These are phyloP conservation scores for Lycium barbarum DNA, from an alignment of 257 asterid species.

Conservation along the genomic window DNA sequence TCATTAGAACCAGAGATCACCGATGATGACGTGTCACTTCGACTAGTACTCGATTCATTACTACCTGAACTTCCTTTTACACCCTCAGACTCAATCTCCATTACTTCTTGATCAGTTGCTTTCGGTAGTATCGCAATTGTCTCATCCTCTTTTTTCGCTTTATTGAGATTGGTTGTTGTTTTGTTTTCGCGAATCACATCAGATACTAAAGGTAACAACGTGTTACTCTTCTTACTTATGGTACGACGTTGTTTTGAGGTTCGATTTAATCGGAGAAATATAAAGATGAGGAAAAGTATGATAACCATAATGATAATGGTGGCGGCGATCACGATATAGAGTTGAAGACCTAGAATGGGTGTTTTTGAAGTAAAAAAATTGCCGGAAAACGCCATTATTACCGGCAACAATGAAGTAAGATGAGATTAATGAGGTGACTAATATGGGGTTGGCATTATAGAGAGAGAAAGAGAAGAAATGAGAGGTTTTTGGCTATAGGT, in stretches of 20 bases:
- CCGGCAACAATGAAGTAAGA: not conserved
- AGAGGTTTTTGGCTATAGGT: not conserved
- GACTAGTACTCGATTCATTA: conserved; percentile 72
- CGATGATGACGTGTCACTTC: conserved; percentile 71
- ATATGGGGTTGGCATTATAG: not conserved
- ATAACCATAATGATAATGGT: conserved; percentile 55
- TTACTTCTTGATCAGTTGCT: conserved; percentile 44
- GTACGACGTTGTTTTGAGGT: conserved; percentile 53
- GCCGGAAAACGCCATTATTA: conserved; percentile 58
- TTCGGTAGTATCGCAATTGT: conserved; percentile 51
- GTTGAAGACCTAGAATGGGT: conserved; percentile 73
- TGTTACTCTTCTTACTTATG: conserved; percentile 51
- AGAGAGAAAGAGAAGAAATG: not conserved
- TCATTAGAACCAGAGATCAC: conserved; percentile 68
- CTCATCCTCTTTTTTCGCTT: conserved; percentile 39
- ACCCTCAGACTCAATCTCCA: conserved; percentile 46
- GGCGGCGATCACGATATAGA: conserved; percentile 61
- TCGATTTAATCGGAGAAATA: conserved; percentile 52
- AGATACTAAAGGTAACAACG: conserved; percentile 63
- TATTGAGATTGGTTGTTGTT: conserved; percentile 47
- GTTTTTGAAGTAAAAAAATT: conserved; percentile 57
- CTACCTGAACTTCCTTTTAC: conserved; percentile 73
- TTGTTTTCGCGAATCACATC: conserved; percentile 44
- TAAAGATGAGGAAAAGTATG: conserved; percentile 50
- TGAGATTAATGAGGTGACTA: not conserved